Conservation (phyloP, 257 asterid species). For the Gardenia jasminoides region DNA sequence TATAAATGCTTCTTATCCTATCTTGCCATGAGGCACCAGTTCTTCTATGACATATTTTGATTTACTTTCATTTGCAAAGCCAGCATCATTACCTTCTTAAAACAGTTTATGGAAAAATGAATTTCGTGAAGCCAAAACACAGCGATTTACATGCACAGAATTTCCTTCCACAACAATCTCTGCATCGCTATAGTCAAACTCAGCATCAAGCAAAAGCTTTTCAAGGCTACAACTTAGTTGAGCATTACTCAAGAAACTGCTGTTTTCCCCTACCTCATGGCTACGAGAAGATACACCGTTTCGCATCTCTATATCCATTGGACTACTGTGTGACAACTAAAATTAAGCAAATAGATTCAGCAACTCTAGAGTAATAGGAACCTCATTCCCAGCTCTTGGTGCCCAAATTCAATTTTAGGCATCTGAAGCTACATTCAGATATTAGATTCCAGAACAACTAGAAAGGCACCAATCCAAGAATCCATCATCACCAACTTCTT, state of each 20-base stretch:
- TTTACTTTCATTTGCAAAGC: slow-evolving; percentile 42
- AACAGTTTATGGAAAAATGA: slow-evolving; percentile 40
- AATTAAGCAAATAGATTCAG: too few relatives aligned
- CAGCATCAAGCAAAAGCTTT: slow-evolving; percentile 51
- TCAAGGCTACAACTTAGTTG: slow-evolving; percentile 59
- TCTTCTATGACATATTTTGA: slow-evolving; percentile 53
- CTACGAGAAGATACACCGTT: slow-evolving; percentile 30
- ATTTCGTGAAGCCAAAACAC: slow-evolving; percentile 76
- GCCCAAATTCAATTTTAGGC: too few relatives aligned
- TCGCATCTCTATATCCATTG: too few relatives aligned
- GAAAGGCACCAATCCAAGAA: too few relatives aligned
- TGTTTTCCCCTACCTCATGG: slow-evolving; percentile 37
- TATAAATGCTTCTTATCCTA: slow-evolving; percentile 58
- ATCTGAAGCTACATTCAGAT: too few relatives aligned
- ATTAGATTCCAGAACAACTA: too few relatives aligned
- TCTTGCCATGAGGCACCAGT: slow-evolving; percentile 47
- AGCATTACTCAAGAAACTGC: slow-evolving; percentile 51
- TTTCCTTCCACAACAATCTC: slow-evolving; percentile 68
- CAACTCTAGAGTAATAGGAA: too few relatives aligned
- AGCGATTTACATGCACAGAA: slow-evolving; percentile 62
- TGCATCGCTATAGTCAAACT: slow-evolving; percentile 67
- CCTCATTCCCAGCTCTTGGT: too few relatives aligned
- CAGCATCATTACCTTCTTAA: slow-evolving; percentile 21
- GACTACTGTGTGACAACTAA: too few relatives aligned
- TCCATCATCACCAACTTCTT: too few relatives aligned